Conservation (phyloP, 78 protist species). For the Fonticula alba region DNA sequence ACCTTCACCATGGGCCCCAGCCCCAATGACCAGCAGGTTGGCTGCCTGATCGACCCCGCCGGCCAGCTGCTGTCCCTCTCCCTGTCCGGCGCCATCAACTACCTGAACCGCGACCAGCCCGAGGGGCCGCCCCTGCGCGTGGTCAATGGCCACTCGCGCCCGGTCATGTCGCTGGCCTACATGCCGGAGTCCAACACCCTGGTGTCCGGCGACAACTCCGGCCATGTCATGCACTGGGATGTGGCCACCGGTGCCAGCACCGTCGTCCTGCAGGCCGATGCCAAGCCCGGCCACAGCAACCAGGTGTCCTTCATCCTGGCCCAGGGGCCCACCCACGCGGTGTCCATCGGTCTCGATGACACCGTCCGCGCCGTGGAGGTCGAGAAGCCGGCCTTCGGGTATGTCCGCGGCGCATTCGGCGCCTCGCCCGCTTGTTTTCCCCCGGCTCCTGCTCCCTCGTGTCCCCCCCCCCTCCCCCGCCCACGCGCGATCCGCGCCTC, state of each 20-base stretch:
- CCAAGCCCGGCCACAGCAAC: conserved; percentile 36
- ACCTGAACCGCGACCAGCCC: conserved; percentile 22
- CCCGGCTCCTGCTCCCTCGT: no score
- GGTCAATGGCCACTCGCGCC: conserved; percentile 55
- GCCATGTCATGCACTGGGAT: conserved; percentile 1
- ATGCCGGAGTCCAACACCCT: conserved; percentile 16
- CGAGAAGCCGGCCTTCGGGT: background rate
- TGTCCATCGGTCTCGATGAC: conserved; percentile 42
- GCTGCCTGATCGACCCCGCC: conserved; percentile 57
- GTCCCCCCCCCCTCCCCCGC: no score
- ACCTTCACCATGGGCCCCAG: conserved; percentile 11
- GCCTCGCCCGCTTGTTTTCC: background rate
- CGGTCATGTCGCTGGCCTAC: conserved; percentile 34
- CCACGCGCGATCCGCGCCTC: no score
- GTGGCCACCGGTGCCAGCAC: conserved; percentile 24
- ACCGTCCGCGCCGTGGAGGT: conserved; percentile 18
- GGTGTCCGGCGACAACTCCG: conserved; percentile 35
- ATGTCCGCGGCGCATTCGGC: no score
- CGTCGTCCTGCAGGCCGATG: conserved; percentile 18
- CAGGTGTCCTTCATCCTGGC: conserved; percentile 23
- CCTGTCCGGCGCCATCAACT: conserved; percentile 43
- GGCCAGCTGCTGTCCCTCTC: conserved; percentile 31
- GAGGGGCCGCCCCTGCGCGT: conserved; percentile 28
- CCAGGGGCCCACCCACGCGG: conserved; percentile 15
- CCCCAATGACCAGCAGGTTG: conserved; percentile 55